phyloP scores from a whole-genome alignment of 1,284 basidiomycete species.

The Ustilago esculenta region DNA sequence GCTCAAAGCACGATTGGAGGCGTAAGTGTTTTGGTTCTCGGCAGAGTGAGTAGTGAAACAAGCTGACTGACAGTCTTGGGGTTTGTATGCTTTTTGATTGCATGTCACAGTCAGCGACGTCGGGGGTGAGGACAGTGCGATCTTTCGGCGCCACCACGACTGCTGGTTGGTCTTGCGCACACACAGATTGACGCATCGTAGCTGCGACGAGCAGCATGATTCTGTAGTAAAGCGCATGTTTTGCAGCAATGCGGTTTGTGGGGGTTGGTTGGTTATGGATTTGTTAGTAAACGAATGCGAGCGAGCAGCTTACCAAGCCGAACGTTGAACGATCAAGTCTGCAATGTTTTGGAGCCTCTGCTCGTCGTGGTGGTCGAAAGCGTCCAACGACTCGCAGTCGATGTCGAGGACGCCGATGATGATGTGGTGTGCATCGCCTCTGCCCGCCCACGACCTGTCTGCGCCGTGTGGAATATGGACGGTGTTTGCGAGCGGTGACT shows the following conservation, averaged over 20 bases:
- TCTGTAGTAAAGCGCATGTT: too few species aligned
- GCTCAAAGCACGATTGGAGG: conserved; percentile 34
- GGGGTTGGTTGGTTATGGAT: too few species aligned
- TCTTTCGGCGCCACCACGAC: conserved; percentile 43
- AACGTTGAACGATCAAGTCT: conserved; percentile 43
- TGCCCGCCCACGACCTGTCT: conserved; percentile 52
- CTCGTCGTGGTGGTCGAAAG: conserved; percentile 66
- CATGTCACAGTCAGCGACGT: conserved; percentile 22
- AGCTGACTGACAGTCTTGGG: not conserved
- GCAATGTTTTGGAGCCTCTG: conserved; percentile 62
- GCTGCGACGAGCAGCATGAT: too few species aligned
- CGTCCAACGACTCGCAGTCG: conserved; percentile 66
- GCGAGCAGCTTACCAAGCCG: conserved; percentile 30
- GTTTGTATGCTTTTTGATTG: not conserved
- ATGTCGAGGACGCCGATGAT: conserved; percentile 68
- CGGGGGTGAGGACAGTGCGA: conserved; percentile 21
- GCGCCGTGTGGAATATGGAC: not conserved
- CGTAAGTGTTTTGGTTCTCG: conserved; percentile 6
- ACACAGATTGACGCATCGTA: conserved; percentile 1
- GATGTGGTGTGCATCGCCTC: conserved; percentile 55
- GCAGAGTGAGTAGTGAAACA: not conserved
- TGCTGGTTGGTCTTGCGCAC: conserved; percentile 12
- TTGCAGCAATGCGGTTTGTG: too few species aligned
- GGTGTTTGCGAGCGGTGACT: conserved; percentile 1
- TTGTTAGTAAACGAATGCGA: too few species aligned